Percentiles rank a stretch among this genome's conserved stretches.
Conservation (phyloP, 495 filamentous ascomycete species). For the Ramalina peruviana region DNA sequence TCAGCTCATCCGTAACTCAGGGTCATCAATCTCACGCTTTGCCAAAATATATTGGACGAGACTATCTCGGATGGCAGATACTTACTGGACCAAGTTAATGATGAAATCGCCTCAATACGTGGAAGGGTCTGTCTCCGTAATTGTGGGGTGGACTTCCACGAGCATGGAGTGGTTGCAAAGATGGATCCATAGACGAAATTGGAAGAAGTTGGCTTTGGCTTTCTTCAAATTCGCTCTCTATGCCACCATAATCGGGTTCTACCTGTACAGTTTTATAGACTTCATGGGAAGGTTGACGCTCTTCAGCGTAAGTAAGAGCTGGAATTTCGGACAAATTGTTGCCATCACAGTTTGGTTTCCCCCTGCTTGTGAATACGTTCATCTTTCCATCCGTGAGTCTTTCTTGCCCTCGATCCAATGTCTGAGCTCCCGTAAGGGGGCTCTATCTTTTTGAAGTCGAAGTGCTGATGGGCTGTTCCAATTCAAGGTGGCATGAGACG, state of each 20-base stretch:
- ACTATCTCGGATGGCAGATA: background rate
- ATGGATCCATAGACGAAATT: background rate
- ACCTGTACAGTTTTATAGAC: background rate
- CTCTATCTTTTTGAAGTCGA: background rate
- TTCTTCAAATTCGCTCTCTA: background rate
- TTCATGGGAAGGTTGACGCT: slow-evolving; percentile 5
- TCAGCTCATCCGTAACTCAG: background rate
- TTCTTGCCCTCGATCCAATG: background rate
- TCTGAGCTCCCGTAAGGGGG: background rate
- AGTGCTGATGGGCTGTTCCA: background rate
- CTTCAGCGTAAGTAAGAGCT: slow-evolving; percentile 3
- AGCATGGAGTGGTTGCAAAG: background rate
- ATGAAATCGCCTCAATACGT: background rate
- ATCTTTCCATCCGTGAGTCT: slow-evolving; percentile 12
- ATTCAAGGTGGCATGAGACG: slow-evolving; percentile 9
- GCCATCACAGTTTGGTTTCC: slow-evolving; percentile 13
- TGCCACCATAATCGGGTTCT: slow-evolving; percentile 2
- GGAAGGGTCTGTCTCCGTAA: background rate
- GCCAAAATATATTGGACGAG: background rate
- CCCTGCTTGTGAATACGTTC: slow-evolving; percentile 12
- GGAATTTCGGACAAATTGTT: slow-evolving; percentile 16
- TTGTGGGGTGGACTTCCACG: too few species aligned
- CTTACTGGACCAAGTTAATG: background rate
- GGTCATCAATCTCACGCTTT: background rate
- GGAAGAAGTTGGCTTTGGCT: background rate